Base-by-base conservation (phyloP, 768 basidiomycete genomes). In the Serendipita sp. region DNA sequence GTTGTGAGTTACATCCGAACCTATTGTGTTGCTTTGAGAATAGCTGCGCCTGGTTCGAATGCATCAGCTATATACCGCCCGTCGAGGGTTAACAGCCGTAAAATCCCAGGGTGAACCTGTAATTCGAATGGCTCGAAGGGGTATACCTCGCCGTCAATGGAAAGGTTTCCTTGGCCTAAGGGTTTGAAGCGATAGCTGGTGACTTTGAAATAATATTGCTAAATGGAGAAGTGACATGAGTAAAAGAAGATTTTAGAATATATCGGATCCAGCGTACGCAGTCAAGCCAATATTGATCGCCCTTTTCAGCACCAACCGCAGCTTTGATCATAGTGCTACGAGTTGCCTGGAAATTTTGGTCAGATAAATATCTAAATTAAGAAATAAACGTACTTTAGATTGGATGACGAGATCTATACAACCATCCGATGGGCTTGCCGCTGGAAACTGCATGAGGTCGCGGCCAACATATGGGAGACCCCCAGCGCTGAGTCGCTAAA, bases 381-480 rank as follows among this genome's bases (percentile, higher is more conserved):
- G 58, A 18, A 47, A 51, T 64, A 3, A 38, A 73, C 82, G 44
- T 70, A 88, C 90, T 65, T 77, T 68, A 64, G 82, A 79, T 76
- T 90, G 84, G 45, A 80, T 77, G 47, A 81, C 79, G 47, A 92
- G 72, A 69, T 92, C 90, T 63, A 92, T 83, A 35, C 84, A 72
- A 0, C 89, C 89, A 70, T 93, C 89, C 66, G 87, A 82, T 0
- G 89, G 86, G 60, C 86, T 72, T 24, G 88, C 88, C 2, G 89
- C 84, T 0, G 89, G 92, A 70, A 92, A 93, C 30, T 89, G 83
- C 85, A 92, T 86, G 44, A 86, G 78, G 65, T 87, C 85, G 86
- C 83, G 77, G 63, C 78, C 80, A 46, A 88, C 85, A 73, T 82
- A 89, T 3, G 89, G 88, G 18, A 86, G 86, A 73, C 89, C 86